These are phyloP conservation scores for Acorus calamus DNA, from an alignment of 106 monocot species.

Conservation along the genomic window DNA sequence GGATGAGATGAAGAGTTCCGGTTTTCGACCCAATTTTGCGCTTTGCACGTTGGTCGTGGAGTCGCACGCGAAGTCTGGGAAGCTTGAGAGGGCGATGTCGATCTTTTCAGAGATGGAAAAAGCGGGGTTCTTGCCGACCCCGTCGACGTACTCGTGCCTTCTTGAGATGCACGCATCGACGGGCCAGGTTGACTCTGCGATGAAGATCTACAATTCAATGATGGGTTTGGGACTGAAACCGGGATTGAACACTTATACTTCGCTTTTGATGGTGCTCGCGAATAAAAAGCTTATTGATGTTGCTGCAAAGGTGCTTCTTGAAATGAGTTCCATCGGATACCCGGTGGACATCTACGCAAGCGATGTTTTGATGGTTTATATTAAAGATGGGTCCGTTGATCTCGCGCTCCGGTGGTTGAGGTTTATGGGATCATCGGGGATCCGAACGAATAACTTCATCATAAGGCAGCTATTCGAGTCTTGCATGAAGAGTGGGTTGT, in stretches of 20 bases:
- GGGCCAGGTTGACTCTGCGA: slow-evolving; percentile 62
- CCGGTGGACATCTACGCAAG: slow-evolving; percentile 85
- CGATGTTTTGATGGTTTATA: slow-evolving; percentile 90
- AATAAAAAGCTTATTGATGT: slow-evolving; percentile 75
- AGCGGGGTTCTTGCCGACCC: slow-evolving; percentile 82
- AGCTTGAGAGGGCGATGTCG: slow-evolving; percentile 42
- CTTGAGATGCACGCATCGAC: slow-evolving; percentile 67
- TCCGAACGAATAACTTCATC: slow-evolving; percentile 86
- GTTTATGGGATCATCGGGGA: slow-evolving; percentile 87
- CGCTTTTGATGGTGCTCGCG: slow-evolving; percentile 49
- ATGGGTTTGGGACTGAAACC: slow-evolving; percentile 52
- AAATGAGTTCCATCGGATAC: slow-evolving; percentile 81
- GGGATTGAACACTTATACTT: slow-evolving; percentile 59
- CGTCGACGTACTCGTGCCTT: slow-evolving; percentile 57
- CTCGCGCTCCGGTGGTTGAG: slow-evolving; percentile 73
- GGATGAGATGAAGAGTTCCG: slow-evolving; percentile 66
- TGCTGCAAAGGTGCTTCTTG: slow-evolving; percentile 83
- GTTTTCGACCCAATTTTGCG: slow-evolving; percentile 77
- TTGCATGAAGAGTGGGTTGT: slow-evolving; percentile 70
- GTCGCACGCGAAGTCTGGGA: slow-evolving; percentile 68
- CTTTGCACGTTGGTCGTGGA: slow-evolving; percentile 89
- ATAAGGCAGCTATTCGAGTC: slow-evolving; percentile 85
- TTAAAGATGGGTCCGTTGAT: slow-evolving; percentile 76
- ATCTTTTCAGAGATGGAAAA: slow-evolving; percentile 88
- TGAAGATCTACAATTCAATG: slow-evolving; percentile 84